Conservation (phyloP, 2,329 filamentous ascomycete genomes). For the Drechslera avenae region DNA sequence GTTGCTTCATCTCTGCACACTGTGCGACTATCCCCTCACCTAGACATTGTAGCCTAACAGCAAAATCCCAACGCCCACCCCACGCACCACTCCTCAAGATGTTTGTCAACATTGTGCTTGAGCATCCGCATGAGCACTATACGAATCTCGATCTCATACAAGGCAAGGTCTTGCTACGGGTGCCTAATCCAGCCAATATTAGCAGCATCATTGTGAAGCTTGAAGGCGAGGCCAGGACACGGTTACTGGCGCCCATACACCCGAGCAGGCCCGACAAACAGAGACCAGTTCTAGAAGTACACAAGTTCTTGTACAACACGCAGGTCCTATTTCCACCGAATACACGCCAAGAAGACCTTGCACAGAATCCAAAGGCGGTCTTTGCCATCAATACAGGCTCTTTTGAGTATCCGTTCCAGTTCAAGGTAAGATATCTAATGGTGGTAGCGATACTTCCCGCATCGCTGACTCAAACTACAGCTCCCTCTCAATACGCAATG, state of each 20-base stretch:
- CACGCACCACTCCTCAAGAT: constrained; percentile 22
- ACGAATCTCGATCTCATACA: constrained; percentile 78
- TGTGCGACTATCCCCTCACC: constrained; percentile 23
- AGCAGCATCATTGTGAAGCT: constrained; percentile 75
- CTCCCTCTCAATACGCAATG: constrained; percentile 74
- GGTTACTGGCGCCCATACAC: constrained; percentile 60
- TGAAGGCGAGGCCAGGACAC: constrained; percentile 76
- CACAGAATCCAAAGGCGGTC: constrained; percentile 48
- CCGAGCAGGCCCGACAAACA: constrained; percentile 50
- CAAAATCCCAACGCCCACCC: background rate
- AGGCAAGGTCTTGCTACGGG: constrained; percentile 59
- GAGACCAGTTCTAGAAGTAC: constrained; percentile 56
- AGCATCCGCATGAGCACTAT: constrained; percentile 70
- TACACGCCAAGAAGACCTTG: constrained; percentile 48
- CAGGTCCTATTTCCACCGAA: constrained; percentile 72
- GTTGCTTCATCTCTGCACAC: constrained; percentile 24
- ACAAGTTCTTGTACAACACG: constrained; percentile 74
- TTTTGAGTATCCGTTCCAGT: constrained; percentile 77
- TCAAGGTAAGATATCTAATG: constrained; percentile 65
- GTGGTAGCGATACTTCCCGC: background rate
- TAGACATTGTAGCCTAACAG: constrained; percentile 10
- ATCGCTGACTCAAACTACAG: constrained; percentile 29
- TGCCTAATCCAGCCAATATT: constrained; percentile 53
- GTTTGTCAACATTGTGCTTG: constrained; percentile 67
- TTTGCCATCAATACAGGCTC: constrained; percentile 70